These are phyloP conservation scores for Phytophthora sojae DNA, from an alignment of 352 stramenopile genomes.

Conservation along the genomic window DNA sequence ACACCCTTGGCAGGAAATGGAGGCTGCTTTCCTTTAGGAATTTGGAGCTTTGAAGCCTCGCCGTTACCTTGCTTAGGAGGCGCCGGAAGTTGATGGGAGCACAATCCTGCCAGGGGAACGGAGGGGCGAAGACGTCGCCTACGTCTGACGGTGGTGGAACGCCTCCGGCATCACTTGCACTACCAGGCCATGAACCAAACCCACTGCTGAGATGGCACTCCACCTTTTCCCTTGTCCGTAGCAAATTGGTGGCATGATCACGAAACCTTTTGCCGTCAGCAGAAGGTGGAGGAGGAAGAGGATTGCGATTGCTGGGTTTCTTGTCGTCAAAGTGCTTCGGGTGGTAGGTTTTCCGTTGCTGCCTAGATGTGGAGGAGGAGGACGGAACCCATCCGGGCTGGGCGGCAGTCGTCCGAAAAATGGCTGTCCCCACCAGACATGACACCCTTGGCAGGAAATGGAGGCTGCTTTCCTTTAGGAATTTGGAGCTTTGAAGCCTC, in stretches of 20 bases:
- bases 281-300: no score
- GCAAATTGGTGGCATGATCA: no score
- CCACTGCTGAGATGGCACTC: not conserved
- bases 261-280: not conserved
- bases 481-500: not conserved
- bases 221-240: no score
- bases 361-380: not conserved
- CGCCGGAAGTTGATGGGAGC: not conserved
- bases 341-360: not conserved
- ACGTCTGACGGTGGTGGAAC: no score
- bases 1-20: not conserved
- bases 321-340: not conserved
- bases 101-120: not conserved
- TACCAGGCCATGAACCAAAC: not conserved
- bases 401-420: not conserved
- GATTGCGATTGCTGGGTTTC: not conserved
- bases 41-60: not conserved
- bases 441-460: not conserved
- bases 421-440: not conserved
- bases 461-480: not conserved
- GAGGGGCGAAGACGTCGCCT: not conserved
- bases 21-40: not conserved
- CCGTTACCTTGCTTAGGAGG: not conserved
- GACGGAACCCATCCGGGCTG: not conserved
- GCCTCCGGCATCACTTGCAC: not conserved